Conservation (phyloP, 2,329 filamentous ascomycete species). For the Penicillium janthinellum region DNA sequence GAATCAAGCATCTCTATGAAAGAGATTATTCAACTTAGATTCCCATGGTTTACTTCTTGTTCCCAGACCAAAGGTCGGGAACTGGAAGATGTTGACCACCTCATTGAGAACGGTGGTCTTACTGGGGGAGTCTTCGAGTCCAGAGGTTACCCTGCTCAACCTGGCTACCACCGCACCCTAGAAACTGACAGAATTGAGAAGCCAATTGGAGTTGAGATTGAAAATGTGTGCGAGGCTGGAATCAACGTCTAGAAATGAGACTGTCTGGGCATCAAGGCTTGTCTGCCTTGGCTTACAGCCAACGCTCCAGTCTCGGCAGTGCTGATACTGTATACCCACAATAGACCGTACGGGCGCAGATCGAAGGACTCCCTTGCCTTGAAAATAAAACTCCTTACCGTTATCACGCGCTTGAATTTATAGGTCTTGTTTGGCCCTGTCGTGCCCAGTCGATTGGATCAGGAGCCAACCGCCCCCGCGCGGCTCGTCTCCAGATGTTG, state of each 20-base stretch:
- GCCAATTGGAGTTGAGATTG: neutral
- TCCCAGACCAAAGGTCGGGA: too few species aligned
- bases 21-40: too few species aligned
- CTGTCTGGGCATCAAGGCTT: neutral
- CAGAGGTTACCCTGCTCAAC: conserved; percentile 2
- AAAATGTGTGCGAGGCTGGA: neutral
- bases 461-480: neutral
- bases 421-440: neutral
- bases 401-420: too few species aligned
- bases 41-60: too few species aligned
- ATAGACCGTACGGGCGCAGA: neutral
- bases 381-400: too few species aligned
- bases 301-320: neutral
- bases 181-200: conserved; percentile 21
- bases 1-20: too few species aligned
- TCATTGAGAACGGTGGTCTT: too few species aligned
- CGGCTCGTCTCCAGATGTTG: neutral
- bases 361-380: neutral
- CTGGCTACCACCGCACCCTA: conserved; percentile 21
- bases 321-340: neutral
- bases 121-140: too few species aligned
- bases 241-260: neutral
- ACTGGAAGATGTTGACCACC: too few species aligned
- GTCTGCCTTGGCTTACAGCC: neutral
- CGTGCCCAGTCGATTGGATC: neutral